A percentile compares a stretch with the other conserved stretches of the same genome.
phyloP scores from a whole-genome alignment of 129 eudicot species.

The Helianthus tuberosus region DNA sequence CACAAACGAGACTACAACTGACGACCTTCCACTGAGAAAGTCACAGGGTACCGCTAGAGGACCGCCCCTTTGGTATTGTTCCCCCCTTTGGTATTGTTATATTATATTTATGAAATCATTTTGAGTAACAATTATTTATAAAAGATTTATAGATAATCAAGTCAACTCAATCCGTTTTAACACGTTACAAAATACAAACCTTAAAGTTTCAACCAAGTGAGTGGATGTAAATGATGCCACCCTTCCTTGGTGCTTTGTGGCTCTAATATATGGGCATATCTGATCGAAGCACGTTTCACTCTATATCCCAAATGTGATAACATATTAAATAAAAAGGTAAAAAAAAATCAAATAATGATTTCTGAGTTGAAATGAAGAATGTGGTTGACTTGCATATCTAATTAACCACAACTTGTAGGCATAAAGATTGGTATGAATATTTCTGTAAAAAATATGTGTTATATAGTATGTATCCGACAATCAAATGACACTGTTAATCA shows the following conservation, averaged over 20 bases:
- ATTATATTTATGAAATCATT: not conserved
- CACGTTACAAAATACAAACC: not conserved
- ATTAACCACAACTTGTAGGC: conserved; percentile 2
- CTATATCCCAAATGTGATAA: not conserved
- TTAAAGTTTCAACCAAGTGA: conserved; percentile 3
- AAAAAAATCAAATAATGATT: conserved; percentile 10
- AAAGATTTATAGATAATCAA: not conserved
- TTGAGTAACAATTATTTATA: not conserved
- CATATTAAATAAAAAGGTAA: not conserved
- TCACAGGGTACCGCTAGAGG: too few relatives aligned
- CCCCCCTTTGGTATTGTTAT: not conserved
- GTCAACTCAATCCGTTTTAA: not conserved
- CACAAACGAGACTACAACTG: too few relatives aligned
- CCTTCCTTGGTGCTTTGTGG: conserved; percentile 21
- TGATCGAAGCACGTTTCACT: conserved; percentile 14
- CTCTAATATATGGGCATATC: conserved; percentile 9
- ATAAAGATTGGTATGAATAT: not conserved
- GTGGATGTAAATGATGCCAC: conserved; percentile 24
- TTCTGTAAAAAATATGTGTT: too few relatives aligned
- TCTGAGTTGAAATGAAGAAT: conserved; percentile 5
- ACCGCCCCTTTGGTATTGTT: not conserved
- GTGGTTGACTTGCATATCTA: conserved; percentile 11
- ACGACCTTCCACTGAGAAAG: too few relatives aligned
- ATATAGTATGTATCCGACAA: too few relatives aligned
- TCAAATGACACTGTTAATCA: too few relatives aligned